These are phyloP conservation scores for Vigna hirtella DNA, from an alignment of 306 rosid species.

Conservation along the genomic window DNA sequence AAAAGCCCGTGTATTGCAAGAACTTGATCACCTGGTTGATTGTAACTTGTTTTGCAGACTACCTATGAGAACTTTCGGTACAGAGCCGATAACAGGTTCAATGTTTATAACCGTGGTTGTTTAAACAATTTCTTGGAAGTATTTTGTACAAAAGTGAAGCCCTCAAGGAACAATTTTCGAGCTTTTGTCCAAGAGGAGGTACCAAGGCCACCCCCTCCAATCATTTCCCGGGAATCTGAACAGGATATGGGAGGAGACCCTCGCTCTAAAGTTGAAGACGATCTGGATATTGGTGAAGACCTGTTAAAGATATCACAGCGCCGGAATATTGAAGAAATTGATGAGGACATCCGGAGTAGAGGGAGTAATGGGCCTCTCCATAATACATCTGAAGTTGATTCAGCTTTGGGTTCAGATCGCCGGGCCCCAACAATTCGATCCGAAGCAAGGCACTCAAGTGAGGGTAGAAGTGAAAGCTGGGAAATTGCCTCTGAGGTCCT, in stretches of 20 bases:
- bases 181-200: conserved; percentile 80
- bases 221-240: conserved; percentile 56
- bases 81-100: conserved; percentile 74
- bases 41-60: conserved; percentile 67
- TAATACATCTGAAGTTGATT: conserved; percentile 66
- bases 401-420: conserved; percentile 75
- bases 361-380: conserved; percentile 79
- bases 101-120: conserved; percentile 79
- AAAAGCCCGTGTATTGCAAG: conserved; percentile 13
- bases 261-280: conserved; percentile 91
- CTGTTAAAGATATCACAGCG: conserved; percentile 91
- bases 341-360: conserved; percentile 77
- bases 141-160: conserved; percentile 74
- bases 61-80: conserved; percentile 91
- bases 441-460: conserved; percentile 78
- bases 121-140: conserved; percentile 79
- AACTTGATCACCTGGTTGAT: conserved; percentile 28
- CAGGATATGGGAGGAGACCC: conserved; percentile 64
- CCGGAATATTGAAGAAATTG: conserved; percentile 79
- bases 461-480: conserved; percentile 87
- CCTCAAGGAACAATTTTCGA: conserved; percentile 85
- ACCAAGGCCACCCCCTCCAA: conserved; percentile 57
- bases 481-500: conserved; percentile 72
- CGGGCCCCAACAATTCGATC: conserved; percentile 74
- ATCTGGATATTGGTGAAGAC: conserved; percentile 92